Evolutionary conservation across 495 filamentous ascomycete genomes (phyloP).

Genomic region (Penicillium roqueforti): DNA sequence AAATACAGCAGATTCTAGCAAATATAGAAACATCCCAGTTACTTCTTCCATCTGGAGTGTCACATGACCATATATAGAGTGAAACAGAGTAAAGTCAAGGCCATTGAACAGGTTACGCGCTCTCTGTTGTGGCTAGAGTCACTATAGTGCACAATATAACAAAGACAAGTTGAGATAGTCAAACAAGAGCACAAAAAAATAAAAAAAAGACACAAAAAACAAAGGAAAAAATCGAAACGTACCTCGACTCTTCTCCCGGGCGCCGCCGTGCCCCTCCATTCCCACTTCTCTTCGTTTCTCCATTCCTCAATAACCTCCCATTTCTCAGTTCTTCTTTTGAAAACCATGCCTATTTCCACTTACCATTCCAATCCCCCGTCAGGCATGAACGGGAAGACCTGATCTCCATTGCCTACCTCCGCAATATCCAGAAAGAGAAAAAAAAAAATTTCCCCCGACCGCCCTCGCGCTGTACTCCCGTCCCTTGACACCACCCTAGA

Average conservation of each 20-base stretch:
- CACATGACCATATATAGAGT: conserved; percentile 8
- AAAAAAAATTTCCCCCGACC: conserved; percentile 33
- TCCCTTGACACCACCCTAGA: not conserved
- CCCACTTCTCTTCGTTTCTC: conserved; percentile 24
- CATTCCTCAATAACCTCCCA: conserved; percentile 29
- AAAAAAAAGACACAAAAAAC: conserved; percentile 2
- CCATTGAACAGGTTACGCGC: not conserved
- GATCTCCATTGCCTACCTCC: conserved; percentile 15
- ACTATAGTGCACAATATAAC: not conserved
- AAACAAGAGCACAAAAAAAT: not conserved
- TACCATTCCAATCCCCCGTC: conserved; percentile 36
- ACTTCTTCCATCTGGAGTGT: not conserved
- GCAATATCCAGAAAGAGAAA: conserved; percentile 17
- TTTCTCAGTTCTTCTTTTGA: conserved; percentile 23
- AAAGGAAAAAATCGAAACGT: conserved; percentile 4
- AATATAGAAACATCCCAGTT: not conserved
- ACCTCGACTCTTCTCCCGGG: conserved; percentile 15
- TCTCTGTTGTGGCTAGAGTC: not conserved
- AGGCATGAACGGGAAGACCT: conserved; percentile 47
- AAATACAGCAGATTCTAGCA: not conserved
- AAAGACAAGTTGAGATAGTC: not conserved
- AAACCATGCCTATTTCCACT: conserved; percentile 40
- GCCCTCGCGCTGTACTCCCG: conserved; percentile 13
- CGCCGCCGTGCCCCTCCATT: conserved; percentile 33
- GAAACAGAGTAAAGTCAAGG: not conserved